phyloP scores from a whole-genome alignment of 2,329 filamentous ascomycete genomes.

The Nakataea oryzae region DNA sequence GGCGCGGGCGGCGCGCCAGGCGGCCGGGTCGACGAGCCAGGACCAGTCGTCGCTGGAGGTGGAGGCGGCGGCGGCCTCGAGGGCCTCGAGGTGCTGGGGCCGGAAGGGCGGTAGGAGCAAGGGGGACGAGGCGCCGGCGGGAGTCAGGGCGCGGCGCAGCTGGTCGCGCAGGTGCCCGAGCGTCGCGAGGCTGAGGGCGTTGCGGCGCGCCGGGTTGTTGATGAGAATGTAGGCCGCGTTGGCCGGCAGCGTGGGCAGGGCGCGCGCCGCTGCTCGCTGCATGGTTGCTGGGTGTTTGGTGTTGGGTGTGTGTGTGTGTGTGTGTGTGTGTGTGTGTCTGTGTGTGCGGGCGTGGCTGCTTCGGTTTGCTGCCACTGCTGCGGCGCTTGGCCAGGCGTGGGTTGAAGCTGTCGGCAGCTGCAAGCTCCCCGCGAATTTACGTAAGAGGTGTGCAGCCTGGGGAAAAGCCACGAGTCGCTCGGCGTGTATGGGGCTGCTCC shows the following conservation, averaged over 20 bases:
- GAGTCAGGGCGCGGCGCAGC: slow-evolving; percentile 13
- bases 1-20: slow-evolving; percentile 13
- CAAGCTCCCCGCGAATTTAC: too few relatives aligned
- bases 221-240: slow-evolving; percentile 16
- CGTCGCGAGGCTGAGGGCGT: slow-evolving; percentile 14
- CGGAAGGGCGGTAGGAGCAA: slow-evolving; percentile 18
- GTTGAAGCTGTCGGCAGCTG: too few relatives aligned
- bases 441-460: too few relatives aligned
- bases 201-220: slow-evolving; percentile 13
- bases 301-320: background rate
- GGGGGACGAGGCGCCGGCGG: slow-evolving; percentile 9
- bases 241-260: slow-evolving; percentile 14
- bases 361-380: too few relatives aligned
- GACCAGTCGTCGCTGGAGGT: background rate
- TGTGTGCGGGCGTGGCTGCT: too few relatives aligned
- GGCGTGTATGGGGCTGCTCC: too few relatives aligned
- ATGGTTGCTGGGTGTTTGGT: background rate
- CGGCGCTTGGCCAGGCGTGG: too few relatives aligned
- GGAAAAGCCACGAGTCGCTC: too few relatives aligned
- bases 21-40: slow-evolving; percentile 17
- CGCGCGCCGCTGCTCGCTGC: background rate
- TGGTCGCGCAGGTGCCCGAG: slow-evolving; percentile 15
- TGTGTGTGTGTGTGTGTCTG: too few relatives aligned
- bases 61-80: slow-evolving; percentile 6
- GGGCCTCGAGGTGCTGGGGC: slow-evolving; percentile 8